These are phyloP conservation scores for Leccinellum albellum DNA, from an alignment of 768 basidiomycete species.

Conservation along the genomic window DNA sequence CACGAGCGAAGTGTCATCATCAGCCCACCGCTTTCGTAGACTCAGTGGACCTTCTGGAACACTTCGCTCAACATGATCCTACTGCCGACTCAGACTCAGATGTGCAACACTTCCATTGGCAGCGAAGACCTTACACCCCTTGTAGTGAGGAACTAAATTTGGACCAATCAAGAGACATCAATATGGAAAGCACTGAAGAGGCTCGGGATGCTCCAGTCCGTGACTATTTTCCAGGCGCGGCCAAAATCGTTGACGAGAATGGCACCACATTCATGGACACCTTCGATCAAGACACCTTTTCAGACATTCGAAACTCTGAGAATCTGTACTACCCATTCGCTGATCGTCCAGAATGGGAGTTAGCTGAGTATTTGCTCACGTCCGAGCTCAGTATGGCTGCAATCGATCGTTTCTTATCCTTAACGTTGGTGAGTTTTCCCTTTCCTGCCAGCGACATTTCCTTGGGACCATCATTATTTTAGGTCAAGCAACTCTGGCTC, in stretches of 20 bases:
- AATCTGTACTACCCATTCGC: background rate
- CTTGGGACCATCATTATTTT: background rate
- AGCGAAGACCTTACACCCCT: background rate
- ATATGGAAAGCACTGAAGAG: too few relatives aligned
- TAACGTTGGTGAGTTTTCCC: background rate
- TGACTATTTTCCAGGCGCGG: background rate
- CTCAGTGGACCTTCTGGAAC: background rate
- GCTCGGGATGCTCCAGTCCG: too few relatives aligned
- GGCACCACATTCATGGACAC: background rate
- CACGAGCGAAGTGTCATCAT: background rate
- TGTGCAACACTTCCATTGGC: too few relatives aligned
- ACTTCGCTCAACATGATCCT: too few relatives aligned
- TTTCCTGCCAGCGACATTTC: too few relatives aligned
- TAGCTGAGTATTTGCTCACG: too few relatives aligned
- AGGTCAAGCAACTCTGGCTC: conserved; percentile 19
- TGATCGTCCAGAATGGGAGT: background rate
- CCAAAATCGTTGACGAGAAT: background rate
- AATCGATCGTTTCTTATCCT: background rate
- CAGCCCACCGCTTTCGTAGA: background rate
- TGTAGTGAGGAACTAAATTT: too few relatives aligned
- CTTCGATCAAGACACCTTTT: background rate
- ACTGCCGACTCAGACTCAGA: too few relatives aligned
- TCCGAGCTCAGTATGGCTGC: background rate
- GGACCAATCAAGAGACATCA: too few relatives aligned
- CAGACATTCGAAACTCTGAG: background rate